Base-by-base conservation (phyloP, 2,329 filamentous ascomycete species). In the Talaromyces sp. region DNA sequence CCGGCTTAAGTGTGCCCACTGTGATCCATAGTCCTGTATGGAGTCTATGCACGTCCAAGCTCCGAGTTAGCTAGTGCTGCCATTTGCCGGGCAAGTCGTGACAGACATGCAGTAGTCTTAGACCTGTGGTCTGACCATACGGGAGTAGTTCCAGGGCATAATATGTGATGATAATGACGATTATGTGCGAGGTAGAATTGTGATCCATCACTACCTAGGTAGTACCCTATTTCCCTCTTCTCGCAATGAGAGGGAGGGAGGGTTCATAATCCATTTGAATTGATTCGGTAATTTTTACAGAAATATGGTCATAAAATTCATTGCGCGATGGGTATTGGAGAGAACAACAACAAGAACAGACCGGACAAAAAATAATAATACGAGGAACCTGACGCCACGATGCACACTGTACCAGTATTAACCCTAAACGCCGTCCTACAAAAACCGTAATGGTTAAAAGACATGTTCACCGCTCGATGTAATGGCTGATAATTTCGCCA, bases 401-500 rank as follows among this genome's bases (percentile, higher is more conserved):
- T 59, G 53, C 58, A 60, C n/a, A n/a, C n/a, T n/a, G n/a, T 11
- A 39, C 15, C 48, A 37, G 15, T 25, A 19, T 36, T 11, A 15
- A n/a, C 13, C 41, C 36, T 25, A 11, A 25, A 56, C 54, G 48
- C 58, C 46, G 21, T 40, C 25, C 46, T 19, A 52, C 11, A 19
- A 17, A 37, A 7, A 21, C 11, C 17, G 31, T 35, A 7, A 11
- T 11, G 19, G 13, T n/a, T n/a, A 45, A 37, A 46, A 19, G 13
- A 39, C 36, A 3, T 21, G 22, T 19, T 22, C 48, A 58, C 17
- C 40, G 50, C 21, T 58, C 56, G 25, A 58, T 51, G 37, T 53
- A 39, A 11, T 58, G 37, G 5, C 40, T 19, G 21, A 60, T 50
- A 25, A 60, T 43, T 31, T 69, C 64, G 53, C 69, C 70, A 41